phyloP scores from a whole-genome alignment of 805 yeast species.

The Isabelozyma pseudorhagii region DNA sequence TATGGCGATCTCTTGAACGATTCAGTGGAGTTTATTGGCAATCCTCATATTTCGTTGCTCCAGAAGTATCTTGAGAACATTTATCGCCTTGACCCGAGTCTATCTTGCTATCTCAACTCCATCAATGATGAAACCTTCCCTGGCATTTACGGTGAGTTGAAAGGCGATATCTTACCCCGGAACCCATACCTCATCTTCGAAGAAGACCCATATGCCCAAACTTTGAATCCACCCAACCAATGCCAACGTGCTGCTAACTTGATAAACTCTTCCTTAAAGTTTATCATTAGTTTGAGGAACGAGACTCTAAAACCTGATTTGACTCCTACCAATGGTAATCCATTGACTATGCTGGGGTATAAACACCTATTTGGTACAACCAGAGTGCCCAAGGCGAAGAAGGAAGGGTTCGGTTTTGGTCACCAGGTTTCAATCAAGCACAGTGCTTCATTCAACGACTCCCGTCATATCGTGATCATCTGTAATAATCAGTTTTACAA shows the following conservation, averaged over 20 bases:
- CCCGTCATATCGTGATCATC: conserved; percentile 49
- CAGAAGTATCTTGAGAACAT: conserved; percentile 48
- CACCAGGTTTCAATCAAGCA: conserved; percentile 38
- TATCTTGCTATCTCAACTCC: conserved; percentile 51
- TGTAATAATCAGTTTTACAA: conserved; percentile 49
- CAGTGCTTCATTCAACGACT: conserved; percentile 25
- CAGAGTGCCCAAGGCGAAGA: conserved; percentile 36
- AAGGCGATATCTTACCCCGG: conserved; percentile 69
- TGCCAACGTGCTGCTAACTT: conserved; percentile 65
- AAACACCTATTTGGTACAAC: conserved; percentile 67
- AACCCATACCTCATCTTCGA: conserved; percentile 74
- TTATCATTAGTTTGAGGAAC: conserved; percentile 55
- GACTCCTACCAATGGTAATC: conserved; percentile 47
- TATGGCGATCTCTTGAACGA: conserved; percentile 41
- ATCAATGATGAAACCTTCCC: conserved; percentile 49
- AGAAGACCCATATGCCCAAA: conserved; percentile 63
- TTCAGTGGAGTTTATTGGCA: conserved; percentile 43
- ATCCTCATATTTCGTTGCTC: conserved; percentile 39
- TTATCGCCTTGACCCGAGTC: conserved; percentile 28
- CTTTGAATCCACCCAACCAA: conserved; percentile 60
- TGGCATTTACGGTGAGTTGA: conserved; percentile 58
- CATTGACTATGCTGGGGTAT: conserved; percentile 68
- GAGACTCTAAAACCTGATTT: conserved; percentile 55
- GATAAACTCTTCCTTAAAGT: conserved; percentile 63
- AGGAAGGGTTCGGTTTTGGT: conserved; percentile 9